A percentile compares a stretch with the other conserved stretches of the same genome.
These are phyloP conservation scores for Ascochyta pisi DNA, from an alignment of 2,329 filamentous ascomycete species.

Conservation along the genomic window DNA sequence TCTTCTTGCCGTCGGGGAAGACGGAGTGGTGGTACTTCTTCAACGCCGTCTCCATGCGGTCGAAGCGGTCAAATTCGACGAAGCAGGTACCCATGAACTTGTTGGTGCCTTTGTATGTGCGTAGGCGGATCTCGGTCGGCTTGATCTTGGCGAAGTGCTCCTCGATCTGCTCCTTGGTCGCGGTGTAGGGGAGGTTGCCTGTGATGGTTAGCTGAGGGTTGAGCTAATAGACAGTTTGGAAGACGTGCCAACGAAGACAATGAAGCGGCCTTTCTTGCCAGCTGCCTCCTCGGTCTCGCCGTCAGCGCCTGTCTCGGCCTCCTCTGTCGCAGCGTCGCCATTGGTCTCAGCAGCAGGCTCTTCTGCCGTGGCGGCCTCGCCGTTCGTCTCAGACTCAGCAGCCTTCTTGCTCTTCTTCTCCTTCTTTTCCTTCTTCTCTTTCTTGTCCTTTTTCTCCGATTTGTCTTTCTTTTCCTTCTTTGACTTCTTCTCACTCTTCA, in stretches of 20 bases:
- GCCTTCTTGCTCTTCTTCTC: constrained; percentile 31
- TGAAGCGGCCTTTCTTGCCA: constrained; percentile 66
- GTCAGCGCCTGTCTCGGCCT: constrained; percentile 22
- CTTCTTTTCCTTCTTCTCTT: constrained; percentile 34
- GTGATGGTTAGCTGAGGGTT: constrained; percentile 22
- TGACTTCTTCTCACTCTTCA: constrained; percentile 32
- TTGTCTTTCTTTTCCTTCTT: constrained; percentile 39
- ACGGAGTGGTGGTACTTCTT: constrained; percentile 87
- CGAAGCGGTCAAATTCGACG: constrained; percentile 85
- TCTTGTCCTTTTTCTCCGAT: constrained; percentile 19
- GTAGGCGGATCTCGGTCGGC: constrained; percentile 69
- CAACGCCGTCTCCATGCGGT: constrained; percentile 91
- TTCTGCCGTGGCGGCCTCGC: constrained; percentile 16
- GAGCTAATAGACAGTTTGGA: not conserved
- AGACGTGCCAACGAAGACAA: constrained; percentile 73
- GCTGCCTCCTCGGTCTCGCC: constrained; percentile 26
- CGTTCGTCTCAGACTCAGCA: constrained; percentile 21
- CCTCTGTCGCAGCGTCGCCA: constrained; percentile 23
- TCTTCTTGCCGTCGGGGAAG: constrained; percentile 68
- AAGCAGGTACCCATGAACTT: constrained; percentile 57
- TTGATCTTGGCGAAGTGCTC: constrained; percentile 80
- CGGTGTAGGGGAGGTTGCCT: constrained; percentile 89
- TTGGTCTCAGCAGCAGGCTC: constrained; percentile 26
- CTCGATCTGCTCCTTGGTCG: constrained; percentile 72
- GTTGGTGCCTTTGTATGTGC: constrained; percentile 47